These are phyloP conservation scores for Eimeria zaria DNA, from an alignment of 169 alveolate species.

Conservation along the genomic window DNA sequence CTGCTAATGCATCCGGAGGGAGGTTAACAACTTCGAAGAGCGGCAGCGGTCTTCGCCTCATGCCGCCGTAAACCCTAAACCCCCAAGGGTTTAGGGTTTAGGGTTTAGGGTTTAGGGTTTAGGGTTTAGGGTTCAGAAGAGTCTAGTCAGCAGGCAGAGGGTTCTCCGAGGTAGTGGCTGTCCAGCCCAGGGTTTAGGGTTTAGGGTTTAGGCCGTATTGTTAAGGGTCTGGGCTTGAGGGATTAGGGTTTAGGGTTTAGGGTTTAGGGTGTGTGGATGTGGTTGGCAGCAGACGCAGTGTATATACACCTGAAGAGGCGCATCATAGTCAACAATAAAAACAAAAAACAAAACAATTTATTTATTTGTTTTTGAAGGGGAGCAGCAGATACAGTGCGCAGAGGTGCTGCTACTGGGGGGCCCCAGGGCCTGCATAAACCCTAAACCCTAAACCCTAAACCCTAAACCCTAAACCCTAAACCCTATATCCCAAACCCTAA, in stretches of 20 bases:
- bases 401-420: slow-evolving; percentile 6
- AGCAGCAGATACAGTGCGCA: no score
- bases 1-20: slow-evolving; percentile 30
- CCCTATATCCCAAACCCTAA: not conserved
- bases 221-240: not conserved
- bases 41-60: slow-evolving; percentile 9
- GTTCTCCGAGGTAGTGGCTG: not conserved
- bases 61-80: not conserved
- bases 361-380: not conserved
- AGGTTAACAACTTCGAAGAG: not conserved
- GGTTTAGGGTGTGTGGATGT: slow-evolving; percentile 1
- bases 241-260: not conserved
- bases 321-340: not conserved
- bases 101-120: slow-evolving; percentile 56
- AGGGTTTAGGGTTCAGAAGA: not conserved
- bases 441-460: no score
- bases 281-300: not conserved
- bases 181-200: not conserved
- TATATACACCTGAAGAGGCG: not conserved
- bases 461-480: slow-evolving; percentile 47
- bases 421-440: not conserved
- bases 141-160: not conserved
- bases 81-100: slow-evolving; percentile 8
- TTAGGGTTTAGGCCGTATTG: not conserved
- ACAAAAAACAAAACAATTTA: not conserved